Evolutionary conservation across 1,139 yeast genomes (phyloP).

Genomic region (Pichia kudriavzevii): DNA sequence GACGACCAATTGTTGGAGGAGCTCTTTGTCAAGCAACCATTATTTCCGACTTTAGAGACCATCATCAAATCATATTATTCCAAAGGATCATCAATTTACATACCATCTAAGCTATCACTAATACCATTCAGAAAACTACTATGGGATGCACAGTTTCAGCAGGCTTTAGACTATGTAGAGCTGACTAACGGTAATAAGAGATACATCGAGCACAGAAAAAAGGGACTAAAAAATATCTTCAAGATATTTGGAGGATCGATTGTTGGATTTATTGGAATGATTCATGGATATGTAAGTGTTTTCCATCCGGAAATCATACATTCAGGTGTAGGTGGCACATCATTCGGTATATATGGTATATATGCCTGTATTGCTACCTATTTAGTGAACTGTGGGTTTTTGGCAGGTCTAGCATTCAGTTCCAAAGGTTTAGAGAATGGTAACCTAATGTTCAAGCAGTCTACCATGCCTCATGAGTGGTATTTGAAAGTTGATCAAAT

Average conservation of each 20-base stretch:
- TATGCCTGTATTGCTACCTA: conserved; percentile 61
- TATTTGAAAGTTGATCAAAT: conserved; percentile 61
- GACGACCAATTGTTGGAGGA: conserved; percentile 9
- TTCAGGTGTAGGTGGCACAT: conserved; percentile 27
- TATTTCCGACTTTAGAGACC: conserved; percentile 16
- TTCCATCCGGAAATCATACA: conserved; percentile 27
- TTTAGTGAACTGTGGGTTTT: conserved; percentile 52
- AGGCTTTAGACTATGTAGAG: conserved; percentile 53
- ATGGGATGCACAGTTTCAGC: conserved; percentile 50
- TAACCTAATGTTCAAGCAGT: conserved; percentile 39
- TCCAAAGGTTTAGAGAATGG: conserved; percentile 52
- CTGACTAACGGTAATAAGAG: conserved; percentile 53
- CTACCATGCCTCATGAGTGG: conserved; percentile 61
- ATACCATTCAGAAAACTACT: conserved; percentile 56
- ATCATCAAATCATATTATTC: conserved; percentile 28
- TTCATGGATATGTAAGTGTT: conserved; percentile 32
- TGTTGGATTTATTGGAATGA: conserved; percentile 26
- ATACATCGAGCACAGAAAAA: conserved; percentile 33
- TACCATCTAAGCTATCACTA: conserved; percentile 43
- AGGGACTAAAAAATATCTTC: conserved; percentile 21
- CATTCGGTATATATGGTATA: conserved; percentile 38
- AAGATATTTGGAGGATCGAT: conserved; percentile 31
- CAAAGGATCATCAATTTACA: conserved; percentile 29
- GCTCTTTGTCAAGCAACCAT: conserved; percentile 14
- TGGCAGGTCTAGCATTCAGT: conserved; percentile 49